These are phyloP conservation scores for Blastobotrys arbuscula DNA, from an alignment of 1,139 yeast species.

Conservation along the genomic window DNA sequence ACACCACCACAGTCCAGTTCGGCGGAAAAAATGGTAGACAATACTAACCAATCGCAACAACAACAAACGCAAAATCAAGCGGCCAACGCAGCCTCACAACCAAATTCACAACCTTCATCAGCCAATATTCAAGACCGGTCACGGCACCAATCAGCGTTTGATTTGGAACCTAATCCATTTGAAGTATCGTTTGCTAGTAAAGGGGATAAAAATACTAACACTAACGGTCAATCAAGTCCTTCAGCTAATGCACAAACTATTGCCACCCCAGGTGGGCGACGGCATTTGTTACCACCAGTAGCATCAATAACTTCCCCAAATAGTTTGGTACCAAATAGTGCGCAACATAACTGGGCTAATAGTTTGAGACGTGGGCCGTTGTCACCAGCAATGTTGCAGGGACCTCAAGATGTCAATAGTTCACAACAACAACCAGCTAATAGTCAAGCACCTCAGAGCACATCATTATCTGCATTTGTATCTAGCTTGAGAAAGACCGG, in stretches of 20 bases:
- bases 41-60: background rate
- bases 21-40: background rate
- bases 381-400: slow-evolving; percentile 33
- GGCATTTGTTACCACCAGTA: slow-evolving; percentile 34
- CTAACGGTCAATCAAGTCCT: slow-evolving; percentile 13
- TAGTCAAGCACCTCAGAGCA: slow-evolving; percentile 2
- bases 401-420: slow-evolving; percentile 23
- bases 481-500: slow-evolving; percentile 13
- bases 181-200: slow-evolving; percentile 85
- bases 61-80: background rate
- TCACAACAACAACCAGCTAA: slow-evolving; percentile 7
- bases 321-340: slow-evolving; percentile 24
- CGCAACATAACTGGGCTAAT: slow-evolving; percentile 23
- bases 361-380: slow-evolving; percentile 31
- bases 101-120: background rate
- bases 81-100: background rate
- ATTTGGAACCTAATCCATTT: slow-evolving; percentile 90
- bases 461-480: slow-evolving; percentile 20
- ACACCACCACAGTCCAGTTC: slow-evolving; percentile 2
- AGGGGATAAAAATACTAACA: slow-evolving; percentile 18
- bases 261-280: slow-evolving; percentile 31
- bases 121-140: background rate
- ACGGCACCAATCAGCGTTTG: slow-evolving; percentile 40
- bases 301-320: slow-evolving; percentile 34
- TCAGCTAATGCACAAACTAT: slow-evolving; percentile 16